Percentiles rank a stretch among this genome's conserved stretches.
These are phyloP conservation scores for Fusarium praegraminearum DNA, from an alignment of 2,329 filamentous ascomycete genomes.

Conservation along the genomic window DNA sequence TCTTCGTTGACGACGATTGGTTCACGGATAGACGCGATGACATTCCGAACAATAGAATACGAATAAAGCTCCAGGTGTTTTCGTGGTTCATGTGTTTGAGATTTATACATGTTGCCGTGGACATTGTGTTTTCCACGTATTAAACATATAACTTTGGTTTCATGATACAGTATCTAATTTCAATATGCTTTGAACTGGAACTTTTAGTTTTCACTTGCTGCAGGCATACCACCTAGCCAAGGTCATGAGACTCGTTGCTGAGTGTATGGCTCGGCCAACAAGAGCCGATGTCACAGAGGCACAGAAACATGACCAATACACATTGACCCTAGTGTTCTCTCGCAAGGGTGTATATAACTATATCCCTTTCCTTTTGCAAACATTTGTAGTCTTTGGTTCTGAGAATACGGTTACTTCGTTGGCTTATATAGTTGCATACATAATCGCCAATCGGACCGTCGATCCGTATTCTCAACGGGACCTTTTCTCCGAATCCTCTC, in stretches of 20 bases:
- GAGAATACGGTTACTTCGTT: background rate
- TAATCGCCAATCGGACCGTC: constrained; percentile 9
- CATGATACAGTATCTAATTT: background rate
- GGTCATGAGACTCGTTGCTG: constrained; percentile 12
- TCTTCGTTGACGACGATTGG: background rate
- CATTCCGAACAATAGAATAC: background rate
- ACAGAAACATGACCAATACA: background rate
- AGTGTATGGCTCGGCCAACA: constrained; percentile 9
- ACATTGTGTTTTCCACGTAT: background rate
- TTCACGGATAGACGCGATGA: background rate
- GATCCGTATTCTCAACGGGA: constrained; percentile 16
- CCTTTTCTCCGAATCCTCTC: background rate
- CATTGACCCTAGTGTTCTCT: constrained; percentile 4
- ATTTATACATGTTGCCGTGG: no score
- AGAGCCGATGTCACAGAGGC: background rate
- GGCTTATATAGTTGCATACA: constrained; percentile 8
- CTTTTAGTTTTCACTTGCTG: background rate
- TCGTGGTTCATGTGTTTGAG: rapidly evolving
- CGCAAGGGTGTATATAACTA: background rate
- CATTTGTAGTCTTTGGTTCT: background rate
- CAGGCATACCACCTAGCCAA: constrained; percentile 3
- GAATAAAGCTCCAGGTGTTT: background rate
- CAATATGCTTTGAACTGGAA: background rate
- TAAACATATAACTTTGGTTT: background rate
- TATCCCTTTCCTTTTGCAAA: constrained; percentile 14